Percentiles rank a stretch among this genome's conserved stretches.
These are phyloP conservation scores for Colletotrichum karsti DNA, from an alignment of 2,329 filamentous ascomycete genomes.

Conservation along the genomic window DNA sequence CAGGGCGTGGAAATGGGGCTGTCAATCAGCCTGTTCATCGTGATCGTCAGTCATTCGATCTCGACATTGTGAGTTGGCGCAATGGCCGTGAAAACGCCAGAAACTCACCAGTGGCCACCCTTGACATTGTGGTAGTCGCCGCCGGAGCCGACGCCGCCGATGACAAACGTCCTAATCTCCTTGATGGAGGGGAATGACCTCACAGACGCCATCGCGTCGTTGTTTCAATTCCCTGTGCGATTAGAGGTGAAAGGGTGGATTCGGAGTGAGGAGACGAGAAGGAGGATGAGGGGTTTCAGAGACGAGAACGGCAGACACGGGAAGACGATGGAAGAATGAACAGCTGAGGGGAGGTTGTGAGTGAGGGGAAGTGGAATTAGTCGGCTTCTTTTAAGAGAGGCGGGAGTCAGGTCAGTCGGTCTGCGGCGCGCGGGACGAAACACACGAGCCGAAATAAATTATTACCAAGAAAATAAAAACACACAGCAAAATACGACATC, in stretches of 20 bases:
- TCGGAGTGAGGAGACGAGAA: not conserved
- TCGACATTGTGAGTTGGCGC: not conserved
- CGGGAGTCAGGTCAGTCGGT: not conserved
- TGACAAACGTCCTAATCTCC: constrained; percentile 76
- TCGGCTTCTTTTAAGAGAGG: constrained; percentile 12
- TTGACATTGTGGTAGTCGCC: constrained; percentile 95
- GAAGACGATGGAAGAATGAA: not conserved
- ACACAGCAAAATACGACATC: not conserved
- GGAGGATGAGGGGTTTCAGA: not conserved
- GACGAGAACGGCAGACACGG: not conserved
- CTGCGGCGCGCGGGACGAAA: not conserved
- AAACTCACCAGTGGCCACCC: constrained; percentile 69
- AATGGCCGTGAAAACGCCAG: not conserved
- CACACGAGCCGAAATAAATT: constrained; percentile 9
- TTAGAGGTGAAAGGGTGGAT: not conserved
- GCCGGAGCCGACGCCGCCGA: constrained; percentile 67
- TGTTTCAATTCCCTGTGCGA: not conserved
- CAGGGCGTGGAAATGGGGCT: constrained; percentile 92
- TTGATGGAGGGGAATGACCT: constrained; percentile 78
- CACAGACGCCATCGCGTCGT: constrained; percentile 54
- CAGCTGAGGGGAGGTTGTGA: not conserved
- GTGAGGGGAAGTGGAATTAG: constrained; percentile 1
- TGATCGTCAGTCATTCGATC: constrained; percentile 44
- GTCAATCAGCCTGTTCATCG: constrained; percentile 81
- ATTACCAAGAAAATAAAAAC: not conserved